These are phyloP conservation scores for Rhizoclosmatium sp. DNA, from an alignment of 192 early-diverging fungal genomes.

Conservation along the genomic window DNA sequence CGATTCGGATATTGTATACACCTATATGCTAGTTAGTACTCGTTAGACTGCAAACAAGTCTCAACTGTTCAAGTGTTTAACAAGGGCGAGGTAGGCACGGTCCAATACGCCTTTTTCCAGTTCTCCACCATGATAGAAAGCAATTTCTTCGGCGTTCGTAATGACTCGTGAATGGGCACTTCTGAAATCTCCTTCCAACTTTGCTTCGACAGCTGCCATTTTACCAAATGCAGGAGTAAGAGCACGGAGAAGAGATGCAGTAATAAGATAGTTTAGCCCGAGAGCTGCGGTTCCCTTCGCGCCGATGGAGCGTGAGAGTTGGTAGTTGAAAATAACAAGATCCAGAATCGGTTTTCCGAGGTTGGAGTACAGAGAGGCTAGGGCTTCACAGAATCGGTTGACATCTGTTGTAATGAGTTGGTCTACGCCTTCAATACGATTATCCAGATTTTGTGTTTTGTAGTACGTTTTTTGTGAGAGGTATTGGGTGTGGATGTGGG, in stretches of 20 bases:
- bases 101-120: constrained; percentile 54
- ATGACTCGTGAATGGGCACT: constrained; percentile 52
- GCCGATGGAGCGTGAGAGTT: constrained; percentile 60
- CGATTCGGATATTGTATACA: constrained; percentile 61
- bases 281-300: constrained; percentile 47
- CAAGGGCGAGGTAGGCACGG: constrained; percentile 53
- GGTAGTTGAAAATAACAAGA: constrained; percentile 78
- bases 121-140: constrained; percentile 56
- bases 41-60: not conserved
- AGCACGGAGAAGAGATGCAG: constrained; percentile 46
- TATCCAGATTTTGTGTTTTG: constrained; percentile 58
- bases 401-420: constrained; percentile 66
- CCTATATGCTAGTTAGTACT: not conserved
- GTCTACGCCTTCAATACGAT: constrained; percentile 53
- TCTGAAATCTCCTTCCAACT: constrained; percentile 58
- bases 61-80: constrained; percentile 59
- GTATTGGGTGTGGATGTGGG: constrained; percentile 52
- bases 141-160: constrained; percentile 61
- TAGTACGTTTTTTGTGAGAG: constrained; percentile 51
- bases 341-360: constrained; percentile 79
- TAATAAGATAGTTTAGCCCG: constrained; percentile 49
- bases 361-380: constrained; percentile 77
- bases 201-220: constrained; percentile 56
- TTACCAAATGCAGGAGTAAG: constrained; percentile 56
- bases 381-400: constrained; percentile 73